These are phyloP conservation scores for Pseudonitzschia delicatissima DNA, from an alignment of 108 stramenopile genomes.

Conservation along the genomic window DNA sequence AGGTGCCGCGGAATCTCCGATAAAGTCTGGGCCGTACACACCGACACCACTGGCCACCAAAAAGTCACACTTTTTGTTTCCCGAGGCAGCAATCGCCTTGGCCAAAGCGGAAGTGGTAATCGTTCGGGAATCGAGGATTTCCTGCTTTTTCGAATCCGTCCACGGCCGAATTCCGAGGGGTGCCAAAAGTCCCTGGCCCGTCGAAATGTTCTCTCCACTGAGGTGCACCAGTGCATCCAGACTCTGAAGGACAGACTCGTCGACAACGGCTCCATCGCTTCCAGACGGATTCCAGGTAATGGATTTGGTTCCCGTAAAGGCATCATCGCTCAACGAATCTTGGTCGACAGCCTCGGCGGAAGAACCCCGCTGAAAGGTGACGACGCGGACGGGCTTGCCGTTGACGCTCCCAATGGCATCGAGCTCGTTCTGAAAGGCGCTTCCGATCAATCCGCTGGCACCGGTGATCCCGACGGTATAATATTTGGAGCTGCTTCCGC, in stretches of 20 bases:
- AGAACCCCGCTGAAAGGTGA: constrained; percentile 24
- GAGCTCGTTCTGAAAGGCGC: constrained; percentile 46
- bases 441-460: constrained; percentile 47
- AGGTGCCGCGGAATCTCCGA: constrained; percentile 9
- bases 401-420: constrained; percentile 14
- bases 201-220: constrained; percentile 51
- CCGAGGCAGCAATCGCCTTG: constrained; percentile 20
- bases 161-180: constrained; percentile 51
- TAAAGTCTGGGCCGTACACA: constrained; percentile 46
- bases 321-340: background rate
- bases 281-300: constrained; percentile 49
- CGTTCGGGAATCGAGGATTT: constrained; percentile 45
- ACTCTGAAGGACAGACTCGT: constrained; percentile 20
- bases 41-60: constrained; percentile 53
- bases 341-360: constrained; percentile 21
- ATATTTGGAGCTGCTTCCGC: constrained; percentile 20
- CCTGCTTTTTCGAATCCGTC: constrained; percentile 48
- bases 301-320: constrained; percentile 2
- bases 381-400: constrained; percentile 50
- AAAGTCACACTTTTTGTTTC: constrained; percentile 20
- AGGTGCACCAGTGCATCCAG: constrained; percentile 54
- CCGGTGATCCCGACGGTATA: constrained; percentile 57
- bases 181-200: constrained; percentile 48
- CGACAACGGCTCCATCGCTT: constrained; percentile 16
- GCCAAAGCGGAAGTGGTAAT: constrained; percentile 38